A percentile compares a stretch with the other conserved stretches of the same genome.
Conservation (phyloP, 164 flowering plant genomes). For the Annona squamosa region DNA sequence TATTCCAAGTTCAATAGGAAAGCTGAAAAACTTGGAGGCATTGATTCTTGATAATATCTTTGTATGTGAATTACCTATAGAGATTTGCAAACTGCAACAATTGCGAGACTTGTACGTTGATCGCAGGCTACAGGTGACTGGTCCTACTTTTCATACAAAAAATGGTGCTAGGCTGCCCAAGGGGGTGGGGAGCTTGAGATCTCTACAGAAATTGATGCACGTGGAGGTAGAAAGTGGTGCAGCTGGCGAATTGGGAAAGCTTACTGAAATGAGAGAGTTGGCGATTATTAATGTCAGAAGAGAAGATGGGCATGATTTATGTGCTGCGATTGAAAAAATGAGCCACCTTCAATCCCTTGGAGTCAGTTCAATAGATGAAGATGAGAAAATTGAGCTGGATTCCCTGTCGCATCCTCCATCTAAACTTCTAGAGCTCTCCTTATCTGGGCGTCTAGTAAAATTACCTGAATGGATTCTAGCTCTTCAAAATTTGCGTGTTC, state of each 20-base stretch:
- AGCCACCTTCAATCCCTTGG: neutral
- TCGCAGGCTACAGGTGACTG: neutral
- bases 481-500: neutral
- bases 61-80: neutral
- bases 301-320: constrained; percentile 1
- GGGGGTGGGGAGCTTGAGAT: neutral
- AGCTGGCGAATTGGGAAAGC: constrained; percentile 1
- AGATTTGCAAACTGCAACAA: neutral
- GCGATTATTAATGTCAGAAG: neutral
- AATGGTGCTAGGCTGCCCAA: neutral
- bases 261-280: constrained; percentile 6
- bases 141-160: neutral
- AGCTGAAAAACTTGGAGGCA: neutral
- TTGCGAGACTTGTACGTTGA: neutral
- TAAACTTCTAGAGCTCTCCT: neutral
- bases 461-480: neutral
- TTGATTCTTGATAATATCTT: neutral
- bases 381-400: constrained; percentile 2
- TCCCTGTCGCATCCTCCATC: neutral
- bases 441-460: neutral
- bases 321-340: constrained; percentile 5
- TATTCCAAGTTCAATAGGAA: neutral
- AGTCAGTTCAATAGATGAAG: neutral
- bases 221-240: constrained; percentile 1
- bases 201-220: constrained; percentile 7